phyloP scores from a whole-genome alignment of 768 basidiomycete genomes.

The Boletus rubropictus region DNA sequence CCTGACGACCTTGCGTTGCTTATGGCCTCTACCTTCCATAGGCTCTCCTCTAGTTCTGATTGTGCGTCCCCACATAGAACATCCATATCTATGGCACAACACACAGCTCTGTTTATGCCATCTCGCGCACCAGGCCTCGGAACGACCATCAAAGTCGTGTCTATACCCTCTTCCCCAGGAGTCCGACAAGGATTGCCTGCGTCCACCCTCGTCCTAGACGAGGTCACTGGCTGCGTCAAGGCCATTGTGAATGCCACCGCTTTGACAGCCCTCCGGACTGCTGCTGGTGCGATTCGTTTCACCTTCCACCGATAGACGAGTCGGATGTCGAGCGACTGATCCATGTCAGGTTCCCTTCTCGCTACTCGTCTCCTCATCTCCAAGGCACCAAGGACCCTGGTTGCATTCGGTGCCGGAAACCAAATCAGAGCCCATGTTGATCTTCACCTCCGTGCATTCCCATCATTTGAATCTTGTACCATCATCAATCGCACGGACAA shows the following conservation, averaged over 20 bases:
- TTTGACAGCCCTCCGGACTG: constrained; percentile 77
- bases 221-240: constrained; percentile 58
- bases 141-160: constrained; percentile 77
- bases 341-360: constrained; percentile 54
- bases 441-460: constrained; percentile 54
- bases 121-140: constrained; percentile 50
- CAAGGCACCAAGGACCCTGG: constrained; percentile 37
- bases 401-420: constrained; percentile 69
- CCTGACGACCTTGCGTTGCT: constrained; percentile 44
- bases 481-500: constrained; percentile 60
- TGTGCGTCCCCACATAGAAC: constrained; percentile 51
- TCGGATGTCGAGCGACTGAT: neutral
- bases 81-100: constrained; percentile 44
- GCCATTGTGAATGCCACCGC: constrained; percentile 74
- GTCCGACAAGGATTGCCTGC: constrained; percentile 62
- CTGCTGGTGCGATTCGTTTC: constrained; percentile 50
- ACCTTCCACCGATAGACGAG: neutral
- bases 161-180: constrained; percentile 47
- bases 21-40: constrained; percentile 56
- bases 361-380: constrained; percentile 52
- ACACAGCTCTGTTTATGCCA: constrained; percentile 81
- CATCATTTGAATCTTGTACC: constrained; percentile 46
- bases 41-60: constrained; percentile 34
- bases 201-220: constrained; percentile 72
- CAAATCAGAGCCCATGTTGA: constrained; percentile 64